phyloP scores from a whole-genome alignment of 192 early-diverging fungal species.

The Haplosporangium gracile region DNA sequence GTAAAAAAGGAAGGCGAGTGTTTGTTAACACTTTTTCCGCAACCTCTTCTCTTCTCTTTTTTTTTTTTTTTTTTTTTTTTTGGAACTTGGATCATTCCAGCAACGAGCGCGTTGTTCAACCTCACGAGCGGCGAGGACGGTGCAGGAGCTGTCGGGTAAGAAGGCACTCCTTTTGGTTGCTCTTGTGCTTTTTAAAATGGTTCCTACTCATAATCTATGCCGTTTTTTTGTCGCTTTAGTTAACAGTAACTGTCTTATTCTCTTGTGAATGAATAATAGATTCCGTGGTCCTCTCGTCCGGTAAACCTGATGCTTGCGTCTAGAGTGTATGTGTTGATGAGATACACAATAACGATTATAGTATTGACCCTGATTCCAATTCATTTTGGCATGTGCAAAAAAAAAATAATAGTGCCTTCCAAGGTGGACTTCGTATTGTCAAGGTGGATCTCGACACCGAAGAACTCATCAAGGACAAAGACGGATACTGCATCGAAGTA shows the following conservation, averaged over 20 bases:
- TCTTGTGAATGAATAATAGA: conserved; percentile 6
- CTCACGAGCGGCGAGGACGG: conserved; percentile 63
- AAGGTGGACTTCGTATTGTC: conserved; percentile 56
- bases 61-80: not conserved
- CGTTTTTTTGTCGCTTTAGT: not conserved
- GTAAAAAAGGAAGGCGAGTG: no score
- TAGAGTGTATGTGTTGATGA: no score
- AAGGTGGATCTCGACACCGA: conserved; percentile 67
- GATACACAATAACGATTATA: no score
- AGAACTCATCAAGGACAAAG: conserved; percentile 57
- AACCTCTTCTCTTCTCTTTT: no score
- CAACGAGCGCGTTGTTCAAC: conserved; percentile 56
- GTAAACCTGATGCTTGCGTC: not conserved
- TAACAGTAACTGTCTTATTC: not conserved
- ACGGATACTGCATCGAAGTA: conserved; percentile 61
- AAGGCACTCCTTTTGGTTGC: not conserved
- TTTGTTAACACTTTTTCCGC: not conserved
- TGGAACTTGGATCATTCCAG: not conserved
- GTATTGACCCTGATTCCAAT: no score
- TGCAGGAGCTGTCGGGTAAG: conserved; percentile 72
- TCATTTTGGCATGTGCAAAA: conserved; percentile 7
- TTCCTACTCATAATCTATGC: not conserved
- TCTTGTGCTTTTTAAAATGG: no score
- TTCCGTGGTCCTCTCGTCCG: conserved; percentile 17
- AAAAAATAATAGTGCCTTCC: conserved; percentile 18